A percentile compares a stretch with the other conserved stretches of the same genome.
phyloP scores from a whole-genome alignment of 805 yeast species.

The Metschnikowia gruessii region DNA sequence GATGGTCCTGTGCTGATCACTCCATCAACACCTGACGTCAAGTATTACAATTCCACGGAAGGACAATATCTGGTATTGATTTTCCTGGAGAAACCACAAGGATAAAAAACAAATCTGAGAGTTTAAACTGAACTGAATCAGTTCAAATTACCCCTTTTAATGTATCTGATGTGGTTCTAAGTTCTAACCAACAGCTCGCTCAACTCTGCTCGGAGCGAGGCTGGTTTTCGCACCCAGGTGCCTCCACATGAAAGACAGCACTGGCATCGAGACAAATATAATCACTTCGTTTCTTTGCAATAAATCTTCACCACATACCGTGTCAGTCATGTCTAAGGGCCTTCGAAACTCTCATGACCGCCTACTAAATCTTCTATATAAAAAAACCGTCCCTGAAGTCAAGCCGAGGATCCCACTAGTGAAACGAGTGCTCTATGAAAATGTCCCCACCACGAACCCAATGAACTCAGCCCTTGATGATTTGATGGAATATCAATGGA shows the following conservation, averaged over 20 bases:
- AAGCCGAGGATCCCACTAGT: constrained; percentile 29
- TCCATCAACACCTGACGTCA: too few species aligned
- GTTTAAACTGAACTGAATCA: too few species aligned
- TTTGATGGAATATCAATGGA: constrained; percentile 31
- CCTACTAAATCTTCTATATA: constrained; percentile 30
- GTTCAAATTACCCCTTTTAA: too few species aligned
- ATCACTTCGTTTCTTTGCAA: neutral
- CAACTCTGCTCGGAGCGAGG: too few species aligned
- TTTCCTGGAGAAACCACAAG: too few species aligned
- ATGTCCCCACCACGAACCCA: constrained; percentile 7
- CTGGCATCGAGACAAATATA: neutral
- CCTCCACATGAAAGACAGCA: neutral
- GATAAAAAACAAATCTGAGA: too few species aligned
- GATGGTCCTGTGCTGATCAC: too few species aligned
- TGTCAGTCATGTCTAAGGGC: constrained; percentile 4
- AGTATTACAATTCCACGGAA: too few species aligned
- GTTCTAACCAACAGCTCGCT: too few species aligned
- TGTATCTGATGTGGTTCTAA: too few species aligned
- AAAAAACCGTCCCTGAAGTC: constrained; percentile 30
- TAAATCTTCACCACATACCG: neutral
- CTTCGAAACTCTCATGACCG: constrained; percentile 20
- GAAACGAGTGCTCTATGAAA: constrained; percentile 28
- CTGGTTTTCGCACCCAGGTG: too few species aligned
- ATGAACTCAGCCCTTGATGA: constrained; percentile 27
- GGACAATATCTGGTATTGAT: too few species aligned